These are phyloP conservation scores for Eimeria praecox DNA, from an alignment of 169 alveolate genomes.

Conservation along the genomic window DNA sequence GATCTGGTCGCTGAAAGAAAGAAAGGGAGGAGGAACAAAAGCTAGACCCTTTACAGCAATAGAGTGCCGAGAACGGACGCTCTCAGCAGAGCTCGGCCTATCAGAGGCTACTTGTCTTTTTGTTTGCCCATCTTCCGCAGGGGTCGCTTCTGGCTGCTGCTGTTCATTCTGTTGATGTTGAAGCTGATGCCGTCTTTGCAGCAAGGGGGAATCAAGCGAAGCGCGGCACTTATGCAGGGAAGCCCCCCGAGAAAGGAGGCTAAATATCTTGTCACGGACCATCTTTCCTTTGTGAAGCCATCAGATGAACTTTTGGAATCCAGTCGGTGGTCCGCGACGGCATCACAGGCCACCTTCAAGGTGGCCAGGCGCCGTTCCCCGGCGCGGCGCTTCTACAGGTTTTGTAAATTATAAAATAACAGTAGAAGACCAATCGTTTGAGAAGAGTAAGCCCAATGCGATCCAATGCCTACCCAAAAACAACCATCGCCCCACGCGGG, in stretches of 20 bases:
- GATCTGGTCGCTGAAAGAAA: constrained; percentile 32
- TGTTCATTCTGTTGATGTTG: neutral
- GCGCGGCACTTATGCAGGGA: constrained; percentile 48
- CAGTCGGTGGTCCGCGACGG: neutral
- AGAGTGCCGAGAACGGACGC: constrained; percentile 2
- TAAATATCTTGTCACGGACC: constrained; percentile 8
- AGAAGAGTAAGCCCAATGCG: neutral
- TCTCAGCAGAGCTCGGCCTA: constrained; percentile 21
- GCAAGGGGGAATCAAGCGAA: constrained; percentile 29
- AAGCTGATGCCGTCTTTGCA: constrained; percentile 2
- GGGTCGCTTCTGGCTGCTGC: neutral
- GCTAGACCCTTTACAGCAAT: constrained; percentile 23
- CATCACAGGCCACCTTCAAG: neutral
- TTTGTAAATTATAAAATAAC: neutral
- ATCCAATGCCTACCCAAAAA: neutral
- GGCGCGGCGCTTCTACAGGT: neutral
- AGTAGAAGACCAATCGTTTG: neutral
- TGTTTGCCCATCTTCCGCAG: neutral
- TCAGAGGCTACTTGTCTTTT: neutral
- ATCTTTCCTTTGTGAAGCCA: neutral
- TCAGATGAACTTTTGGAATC: neutral
- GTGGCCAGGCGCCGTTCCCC: constrained; percentile 12
- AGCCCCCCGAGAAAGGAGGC: constrained; percentile 31
- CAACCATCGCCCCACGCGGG: constrained; percentile 13
- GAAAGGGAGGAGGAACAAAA: neutral